phyloP scores from a whole-genome alignment of 768 basidiomycete genomes.

The Rhodotorula diobovata region DNA sequence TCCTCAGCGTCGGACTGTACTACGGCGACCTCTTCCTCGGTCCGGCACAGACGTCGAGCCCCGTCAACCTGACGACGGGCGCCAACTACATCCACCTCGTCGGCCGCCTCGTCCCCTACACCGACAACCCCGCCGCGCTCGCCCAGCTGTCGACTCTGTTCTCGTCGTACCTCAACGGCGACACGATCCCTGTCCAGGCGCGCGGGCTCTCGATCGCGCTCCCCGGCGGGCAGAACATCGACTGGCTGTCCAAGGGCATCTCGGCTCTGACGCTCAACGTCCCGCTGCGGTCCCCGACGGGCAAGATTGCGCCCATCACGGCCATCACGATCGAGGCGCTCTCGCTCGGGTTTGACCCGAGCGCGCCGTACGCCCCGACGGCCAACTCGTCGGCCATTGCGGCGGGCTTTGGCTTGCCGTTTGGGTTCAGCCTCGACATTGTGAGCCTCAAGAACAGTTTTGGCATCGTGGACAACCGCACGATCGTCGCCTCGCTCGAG shows the following conservation, averaged over 20 bases:
- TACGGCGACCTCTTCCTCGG: conserved; percentile 52
- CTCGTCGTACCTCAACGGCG: conserved; percentile 66
- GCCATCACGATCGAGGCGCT: conserved; percentile 62
- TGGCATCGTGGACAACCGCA: conserved; percentile 57
- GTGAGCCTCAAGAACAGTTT: conserved; percentile 62
- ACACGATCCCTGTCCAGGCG: conserved; percentile 58
- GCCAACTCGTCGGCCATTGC: conserved; percentile 59
- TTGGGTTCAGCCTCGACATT: conserved; percentile 56
- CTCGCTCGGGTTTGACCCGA: conserved; percentile 57
- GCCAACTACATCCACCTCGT: conserved; percentile 59
- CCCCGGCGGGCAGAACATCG: conserved; percentile 56
- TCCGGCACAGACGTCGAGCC: conserved; percentile 8
- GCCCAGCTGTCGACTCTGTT: conserved; percentile 60
- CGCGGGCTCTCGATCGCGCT: conserved; percentile 60
- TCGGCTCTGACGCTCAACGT: conserved; percentile 59
- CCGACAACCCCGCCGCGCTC: conserved; percentile 51
- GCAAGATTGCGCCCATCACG: conserved; percentile 61
- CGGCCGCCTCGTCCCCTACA: conserved; percentile 59
- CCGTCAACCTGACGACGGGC: conserved; percentile 44
- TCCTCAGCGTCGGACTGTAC: conserved; percentile 59
- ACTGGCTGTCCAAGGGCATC: conserved; percentile 65
- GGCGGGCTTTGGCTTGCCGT: conserved; percentile 63
- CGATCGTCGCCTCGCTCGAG: conserved; percentile 59
- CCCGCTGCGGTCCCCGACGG: conserved; percentile 54
- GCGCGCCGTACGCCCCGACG: conserved; percentile 59